These are phyloP conservation scores for Diutina pseudorugosa DNA, from an alignment of 1,139 yeast species.

Conservation along the genomic window DNA sequence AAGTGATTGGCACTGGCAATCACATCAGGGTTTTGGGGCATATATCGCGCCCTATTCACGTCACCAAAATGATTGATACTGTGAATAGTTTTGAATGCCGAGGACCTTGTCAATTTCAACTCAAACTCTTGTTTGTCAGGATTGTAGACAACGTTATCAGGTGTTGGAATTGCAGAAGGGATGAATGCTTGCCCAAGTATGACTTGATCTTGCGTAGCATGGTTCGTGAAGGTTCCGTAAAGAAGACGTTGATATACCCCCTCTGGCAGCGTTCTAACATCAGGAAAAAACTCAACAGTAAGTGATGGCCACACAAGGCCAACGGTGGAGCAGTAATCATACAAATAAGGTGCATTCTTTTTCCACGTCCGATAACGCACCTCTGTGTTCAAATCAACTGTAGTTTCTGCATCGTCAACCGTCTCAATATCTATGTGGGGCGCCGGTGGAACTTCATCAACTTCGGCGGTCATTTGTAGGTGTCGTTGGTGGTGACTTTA, in stretches of 20 bases:
- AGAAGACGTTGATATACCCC: constrained; percentile 6
- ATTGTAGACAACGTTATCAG: constrained; percentile 14
- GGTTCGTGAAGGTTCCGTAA: constrained; percentile 12
- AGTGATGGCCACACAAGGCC: constrained; percentile 45
- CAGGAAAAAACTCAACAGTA: constrained; percentile 44
- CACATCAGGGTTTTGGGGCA: constrained; percentile 27
- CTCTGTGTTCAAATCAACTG: constrained; percentile 9
- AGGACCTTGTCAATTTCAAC: constrained; percentile 9
- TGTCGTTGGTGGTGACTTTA: background rate
- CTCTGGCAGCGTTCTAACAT: constrained; percentile 12
- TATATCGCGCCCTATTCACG: constrained; percentile 27
- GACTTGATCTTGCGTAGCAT: background rate
- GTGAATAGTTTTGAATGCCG: constrained; percentile 11
- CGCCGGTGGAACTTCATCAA: background rate
- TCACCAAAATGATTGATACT: constrained; percentile 32
- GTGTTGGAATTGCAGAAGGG: background rate
- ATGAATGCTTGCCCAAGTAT: background rate
- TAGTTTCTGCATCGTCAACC: background rate
- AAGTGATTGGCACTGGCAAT: constrained; percentile 29
- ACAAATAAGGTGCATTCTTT: constrained; percentile 40
- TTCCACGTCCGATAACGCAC: constrained; percentile 38
- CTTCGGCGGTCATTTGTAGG: background rate
- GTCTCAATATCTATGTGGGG: background rate
- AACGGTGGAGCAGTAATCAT: constrained; percentile 37
- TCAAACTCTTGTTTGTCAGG: constrained; percentile 33